Percentiles rank a stretch among this genome's conserved stretches.
These are phyloP conservation scores for Fusarium veterinarium DNA, from an alignment of 2,329 filamentous ascomycete species.

Conservation along the genomic window DNA sequence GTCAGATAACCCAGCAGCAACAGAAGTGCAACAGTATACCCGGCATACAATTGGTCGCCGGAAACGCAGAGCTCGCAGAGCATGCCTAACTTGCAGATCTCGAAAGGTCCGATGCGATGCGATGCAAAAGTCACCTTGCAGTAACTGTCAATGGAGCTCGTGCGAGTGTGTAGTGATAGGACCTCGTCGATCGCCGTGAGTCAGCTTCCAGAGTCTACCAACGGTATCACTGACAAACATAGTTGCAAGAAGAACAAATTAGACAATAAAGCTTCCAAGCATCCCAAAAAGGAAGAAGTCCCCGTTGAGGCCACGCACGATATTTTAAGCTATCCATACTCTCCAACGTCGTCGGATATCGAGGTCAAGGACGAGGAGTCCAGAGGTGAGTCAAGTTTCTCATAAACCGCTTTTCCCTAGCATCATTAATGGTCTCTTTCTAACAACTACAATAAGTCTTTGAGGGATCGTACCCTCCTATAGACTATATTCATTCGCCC, in stretches of 20 bases:
- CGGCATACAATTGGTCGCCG: background rate
- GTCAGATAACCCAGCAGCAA: background rate
- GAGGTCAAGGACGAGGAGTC: background rate
- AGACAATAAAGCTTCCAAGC: no score
- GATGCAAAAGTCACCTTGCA: conserved; percentile 7
- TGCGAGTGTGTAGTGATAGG: conserved; percentile 5
- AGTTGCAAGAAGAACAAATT: background rate
- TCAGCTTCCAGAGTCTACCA: accelerated
- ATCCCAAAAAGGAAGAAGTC: no score
- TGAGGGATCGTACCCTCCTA: background rate
- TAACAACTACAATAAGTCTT: background rate
- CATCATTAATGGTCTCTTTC: background rate
- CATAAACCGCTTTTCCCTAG: no score
- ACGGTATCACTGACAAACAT: background rate
- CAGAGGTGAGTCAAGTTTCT: background rate
- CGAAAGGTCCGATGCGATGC: conserved; percentile 20
- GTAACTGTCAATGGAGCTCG: conserved; percentile 8
- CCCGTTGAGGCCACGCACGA: background rate
- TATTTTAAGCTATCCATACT: background rate
- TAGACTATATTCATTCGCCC: background rate
- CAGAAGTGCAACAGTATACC: background rate
- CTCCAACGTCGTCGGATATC: background rate
- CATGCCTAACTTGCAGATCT: conserved; percentile 6
- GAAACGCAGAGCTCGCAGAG: conserved; percentile 1
- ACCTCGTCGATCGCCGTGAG: conserved; percentile 1